Percentiles rank a stretch among this genome's conserved stretches.
phyloP scores from a whole-genome alignment of 306 rosid species.

The Rosa chinensis region DNA sequence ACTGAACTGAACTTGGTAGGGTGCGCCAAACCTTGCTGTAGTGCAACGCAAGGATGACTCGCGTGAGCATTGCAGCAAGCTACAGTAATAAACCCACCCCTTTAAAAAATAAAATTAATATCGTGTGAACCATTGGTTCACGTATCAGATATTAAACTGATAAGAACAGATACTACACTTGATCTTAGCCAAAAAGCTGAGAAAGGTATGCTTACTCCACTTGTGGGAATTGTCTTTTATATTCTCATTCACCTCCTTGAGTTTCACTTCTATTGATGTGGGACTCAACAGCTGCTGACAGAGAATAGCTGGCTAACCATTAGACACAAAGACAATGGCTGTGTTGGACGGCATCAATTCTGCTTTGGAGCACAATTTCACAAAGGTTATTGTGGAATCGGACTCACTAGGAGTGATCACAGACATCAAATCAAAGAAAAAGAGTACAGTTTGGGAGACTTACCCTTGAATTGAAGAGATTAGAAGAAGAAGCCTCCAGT shows the following conservation, averaged over 20 bases:
- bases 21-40: constrained; percentile 1
- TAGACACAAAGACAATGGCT: too few species aligned
- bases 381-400: too few species aligned
- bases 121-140: not conserved
- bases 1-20: constrained; percentile 14
- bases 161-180: not conserved
- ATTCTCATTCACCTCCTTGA: too few species aligned
- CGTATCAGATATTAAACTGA: constrained; percentile 6
- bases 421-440: too few species aligned
- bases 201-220: not conserved
- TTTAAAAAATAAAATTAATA: not conserved
- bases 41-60: not conserved
- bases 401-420: too few species aligned
- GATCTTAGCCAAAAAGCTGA: constrained; percentile 10
- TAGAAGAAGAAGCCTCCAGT: too few species aligned
- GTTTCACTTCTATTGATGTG: not conserved
- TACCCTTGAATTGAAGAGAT: too few species aligned
- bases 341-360: too few species aligned
- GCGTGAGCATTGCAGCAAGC: not conserved
- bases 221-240: too few species aligned
- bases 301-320: too few species aligned
- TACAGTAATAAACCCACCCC: not conserved
- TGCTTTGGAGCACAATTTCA: too few species aligned
- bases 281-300: not conserved
- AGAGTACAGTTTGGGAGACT: too few species aligned